Conservation (phyloP, 2,329 filamentous ascomycete genomes). For the Proliferodiscus dingleyae region DNA sequence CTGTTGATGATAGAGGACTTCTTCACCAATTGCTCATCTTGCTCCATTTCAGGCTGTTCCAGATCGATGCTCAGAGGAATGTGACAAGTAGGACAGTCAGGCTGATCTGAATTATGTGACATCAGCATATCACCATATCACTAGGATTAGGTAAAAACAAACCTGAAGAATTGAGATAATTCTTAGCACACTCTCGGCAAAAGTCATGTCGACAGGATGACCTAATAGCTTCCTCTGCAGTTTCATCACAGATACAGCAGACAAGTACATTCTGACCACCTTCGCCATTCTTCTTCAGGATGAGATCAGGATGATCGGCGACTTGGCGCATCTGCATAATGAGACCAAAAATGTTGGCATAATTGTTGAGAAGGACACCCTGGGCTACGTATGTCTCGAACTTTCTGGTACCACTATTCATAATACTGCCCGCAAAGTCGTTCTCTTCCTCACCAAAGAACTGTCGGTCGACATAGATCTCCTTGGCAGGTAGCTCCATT, state of each 20-base stretch:
- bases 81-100: slow-evolving; percentile 87
- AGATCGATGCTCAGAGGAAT: slow-evolving; percentile 86
- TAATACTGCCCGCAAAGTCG: slow-evolving; percentile 92
- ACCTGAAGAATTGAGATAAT: slow-evolving; percentile 74
- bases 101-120: slow-evolving; percentile 42
- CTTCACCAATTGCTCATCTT: slow-evolving; percentile 80
- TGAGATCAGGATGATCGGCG: slow-evolving; percentile 90
- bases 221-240: slow-evolving; percentile 88
- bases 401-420: slow-evolving; percentile 80
- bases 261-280: slow-evolving; percentile 87
- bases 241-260: slow-evolving; percentile 94
- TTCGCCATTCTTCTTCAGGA: slow-evolving; percentile 80
- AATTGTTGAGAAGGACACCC: slow-evolving; percentile 93
- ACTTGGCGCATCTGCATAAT: slow-evolving; percentile 99
- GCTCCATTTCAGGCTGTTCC: slow-evolving; percentile 91
- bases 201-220: slow-evolving; percentile 93
- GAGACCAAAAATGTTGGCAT: slow-evolving; percentile 96
- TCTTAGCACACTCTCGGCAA: slow-evolving; percentile 74
- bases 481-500: slow-evolving; percentile 95
- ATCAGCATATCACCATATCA: slow-evolving; percentile 8
- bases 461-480: slow-evolving; percentile 85
- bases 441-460: slow-evolving; percentile 97
- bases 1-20: slow-evolving; percentile 98
- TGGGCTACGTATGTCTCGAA: slow-evolving; percentile 96
- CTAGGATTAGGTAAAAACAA: slow-evolving; percentile 35